Base-by-base conservation (phyloP, 148 eudicot species). In the Amaranthus hypochondriacus region DNA sequence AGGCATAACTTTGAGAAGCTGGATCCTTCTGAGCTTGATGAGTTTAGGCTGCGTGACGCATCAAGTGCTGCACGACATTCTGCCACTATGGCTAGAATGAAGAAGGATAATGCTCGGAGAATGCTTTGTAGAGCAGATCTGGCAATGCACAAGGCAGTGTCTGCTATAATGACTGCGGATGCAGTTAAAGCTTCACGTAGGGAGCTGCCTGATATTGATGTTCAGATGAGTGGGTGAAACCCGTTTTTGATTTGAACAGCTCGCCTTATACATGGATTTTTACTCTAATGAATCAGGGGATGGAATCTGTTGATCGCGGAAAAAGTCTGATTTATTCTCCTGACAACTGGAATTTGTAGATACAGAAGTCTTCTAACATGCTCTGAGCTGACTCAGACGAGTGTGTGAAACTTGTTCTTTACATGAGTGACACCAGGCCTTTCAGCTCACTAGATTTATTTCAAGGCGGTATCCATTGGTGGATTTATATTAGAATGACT, bases 101-200 rank as follows among this genome's bases (percentile, higher is more conserved):
- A 90, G 85, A 85, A 92, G 78, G 92, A 92, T 56, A 87, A 83
- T 63, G 99, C 96, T 42, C 89, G 87, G 79, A 92, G 87, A 73
- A 75, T 92, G 87, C 82, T 90, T 61, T 85, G 84, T 70, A 86
- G 82, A 79, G 97, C 96, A 28, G 99, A 95, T 75, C 69, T 90
- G 46, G 96, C 94, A n/a, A 88, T 84, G 79, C 94, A 89, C 81
- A 90, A 87, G 86, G 99, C 99, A 53, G 90, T 83, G 73, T 84
- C 83, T 76, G 88, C 97, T 76, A 79, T 95, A 42, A 90, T 86
- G 89, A 87, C 88, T 51, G 97, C 96, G 10, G 97, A 95, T 50
- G 94, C 99, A 67, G 80, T 87, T 55, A 89, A 90, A 82, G 90
- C 85, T 82, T 72, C 54, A 71, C 68, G 55, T 39, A 78, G 72